phyloP scores from a whole-genome alignment of 805 yeast genomes.

The Priceomyces medius region DNA sequence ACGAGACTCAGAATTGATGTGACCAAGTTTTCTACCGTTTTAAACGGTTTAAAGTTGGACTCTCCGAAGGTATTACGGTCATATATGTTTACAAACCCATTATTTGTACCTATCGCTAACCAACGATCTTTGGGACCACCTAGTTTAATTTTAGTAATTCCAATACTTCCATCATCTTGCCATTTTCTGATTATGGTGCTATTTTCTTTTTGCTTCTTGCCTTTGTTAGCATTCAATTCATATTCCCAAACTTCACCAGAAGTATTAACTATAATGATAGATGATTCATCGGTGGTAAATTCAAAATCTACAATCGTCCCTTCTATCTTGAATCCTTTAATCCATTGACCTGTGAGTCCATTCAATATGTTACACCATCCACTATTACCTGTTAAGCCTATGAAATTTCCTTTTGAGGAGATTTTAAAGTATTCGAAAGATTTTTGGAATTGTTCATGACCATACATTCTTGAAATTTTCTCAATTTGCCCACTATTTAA shows the following conservation, averaged over 20 bases:
- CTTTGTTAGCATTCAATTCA: conserved; percentile 19
- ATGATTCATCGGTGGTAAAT: conserved; percentile 51
- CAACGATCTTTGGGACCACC: conserved; percentile 73
- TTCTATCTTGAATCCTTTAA: conserved; percentile 83
- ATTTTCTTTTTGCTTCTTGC: conserved; percentile 20
- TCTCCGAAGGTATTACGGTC: conserved; percentile 46
- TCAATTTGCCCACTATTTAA: conserved; percentile 67
- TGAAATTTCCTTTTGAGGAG: conserved; percentile 67
- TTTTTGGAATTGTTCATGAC: conserved; percentile 81
- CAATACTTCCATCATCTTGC: conserved; percentile 84
- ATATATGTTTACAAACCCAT: conserved; percentile 87
- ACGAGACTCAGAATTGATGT: conserved; percentile 72
- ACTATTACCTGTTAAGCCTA: conserved; percentile 77
- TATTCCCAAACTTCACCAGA: conserved; percentile 93
- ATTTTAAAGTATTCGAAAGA: conserved; percentile 84
- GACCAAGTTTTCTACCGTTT: conserved; percentile 72
- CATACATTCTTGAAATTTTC: conserved; percentile 85
- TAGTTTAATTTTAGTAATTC: conserved; percentile 71
- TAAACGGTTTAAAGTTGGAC: conserved; percentile 49
- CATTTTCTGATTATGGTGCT: conserved; percentile 62
- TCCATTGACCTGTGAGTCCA: conserved; percentile 80
- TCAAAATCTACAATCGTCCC: conserved; percentile 83
- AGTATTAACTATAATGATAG: conserved; percentile 59
- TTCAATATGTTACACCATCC: conserved; percentile 90
- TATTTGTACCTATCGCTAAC: conserved; percentile 85